Conservation (phyloP, 2,329 filamentous ascomycete genomes). For the Botrytis aclada region DNA sequence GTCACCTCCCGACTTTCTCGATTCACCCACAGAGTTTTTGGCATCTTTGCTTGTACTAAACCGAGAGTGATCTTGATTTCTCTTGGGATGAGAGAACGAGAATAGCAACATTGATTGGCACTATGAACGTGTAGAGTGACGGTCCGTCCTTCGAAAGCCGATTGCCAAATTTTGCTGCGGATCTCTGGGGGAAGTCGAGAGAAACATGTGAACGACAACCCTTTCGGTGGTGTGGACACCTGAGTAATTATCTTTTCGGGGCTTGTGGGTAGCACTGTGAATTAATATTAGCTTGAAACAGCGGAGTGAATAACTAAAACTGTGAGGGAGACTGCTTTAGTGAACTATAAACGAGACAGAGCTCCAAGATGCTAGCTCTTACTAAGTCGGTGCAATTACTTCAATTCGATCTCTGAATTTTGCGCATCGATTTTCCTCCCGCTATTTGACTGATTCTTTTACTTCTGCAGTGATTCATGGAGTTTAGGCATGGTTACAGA, state of each 20-base stretch:
- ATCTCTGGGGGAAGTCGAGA: not conserved
- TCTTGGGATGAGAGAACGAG: not conserved
- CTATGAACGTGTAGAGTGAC: not conserved
- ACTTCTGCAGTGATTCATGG: not conserved
- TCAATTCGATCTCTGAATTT: not conserved
- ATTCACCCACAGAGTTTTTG: not conserved
- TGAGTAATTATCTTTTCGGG: not conserved
- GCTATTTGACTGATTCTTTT: not conserved
- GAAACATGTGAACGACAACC: not conserved
- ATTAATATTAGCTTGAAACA: not conserved
- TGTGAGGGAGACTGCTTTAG: not conserved
- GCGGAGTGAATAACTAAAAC: not conserved
- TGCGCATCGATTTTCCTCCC: not conserved
- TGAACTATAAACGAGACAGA: not conserved
- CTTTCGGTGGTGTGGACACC: not conserved
- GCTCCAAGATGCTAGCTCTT: not conserved
- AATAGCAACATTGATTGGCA: not conserved
- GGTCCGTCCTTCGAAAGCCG: not conserved
- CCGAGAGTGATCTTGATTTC: not conserved
- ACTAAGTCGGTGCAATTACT: not conserved
- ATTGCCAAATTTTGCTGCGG: not conserved
- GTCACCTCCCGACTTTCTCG: not conserved
- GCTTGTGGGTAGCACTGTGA: not conserved
- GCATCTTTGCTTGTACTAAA: not conserved
- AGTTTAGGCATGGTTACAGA: not conserved